phyloP scores from a whole-genome alignment of 176 grass and related monocot species.

The Pontederia paniculata region DNA sequence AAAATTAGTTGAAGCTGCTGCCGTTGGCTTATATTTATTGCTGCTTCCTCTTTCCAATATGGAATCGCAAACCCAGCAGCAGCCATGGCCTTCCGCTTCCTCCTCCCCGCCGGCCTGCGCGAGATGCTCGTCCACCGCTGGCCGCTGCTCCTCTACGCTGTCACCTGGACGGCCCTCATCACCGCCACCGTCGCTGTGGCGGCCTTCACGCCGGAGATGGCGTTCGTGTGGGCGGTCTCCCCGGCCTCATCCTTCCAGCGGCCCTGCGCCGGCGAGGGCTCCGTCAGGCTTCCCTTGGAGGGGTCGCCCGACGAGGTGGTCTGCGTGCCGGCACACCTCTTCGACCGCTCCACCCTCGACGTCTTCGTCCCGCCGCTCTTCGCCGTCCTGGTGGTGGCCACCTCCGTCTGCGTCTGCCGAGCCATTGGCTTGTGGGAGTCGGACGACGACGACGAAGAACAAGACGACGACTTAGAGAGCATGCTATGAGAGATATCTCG shows the following conservation, averaged over 20 bases:
- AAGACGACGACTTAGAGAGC: background rate
- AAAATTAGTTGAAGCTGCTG: too few species aligned
- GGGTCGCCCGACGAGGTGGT: slow-evolving; percentile 41
- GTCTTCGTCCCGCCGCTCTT: slow-evolving; percentile 45
- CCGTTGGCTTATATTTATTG: too few species aligned
- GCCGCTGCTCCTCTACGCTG: slow-evolving; percentile 38
- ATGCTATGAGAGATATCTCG: background rate
- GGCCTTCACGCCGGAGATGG: slow-evolving; percentile 51
- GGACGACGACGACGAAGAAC: slow-evolving; percentile 22
- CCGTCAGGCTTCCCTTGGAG: slow-evolving; percentile 39
- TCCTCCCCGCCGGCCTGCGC: slow-evolving; percentile 1
- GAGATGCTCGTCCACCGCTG: slow-evolving; percentile 15
- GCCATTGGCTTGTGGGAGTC: slow-evolving; percentile 57
- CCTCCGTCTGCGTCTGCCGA: slow-evolving; percentile 35
- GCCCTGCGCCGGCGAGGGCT: background rate
- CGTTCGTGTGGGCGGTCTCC: slow-evolving; percentile 56
- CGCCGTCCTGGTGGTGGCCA: slow-evolving; percentile 30
- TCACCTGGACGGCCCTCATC: slow-evolving; percentile 50
- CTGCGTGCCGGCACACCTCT: slow-evolving; percentile 40
- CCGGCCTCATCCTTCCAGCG: slow-evolving; percentile 22
- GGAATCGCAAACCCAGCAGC: too few species aligned
- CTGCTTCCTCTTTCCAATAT: too few species aligned
- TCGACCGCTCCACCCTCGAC: slow-evolving; percentile 30
- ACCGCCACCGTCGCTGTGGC: slow-evolving; percentile 40
- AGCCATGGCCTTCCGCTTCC: slow-evolving; percentile 32